Conservation (phyloP, 176 grass and related monocot species). For the Puya raimondii region DNA sequence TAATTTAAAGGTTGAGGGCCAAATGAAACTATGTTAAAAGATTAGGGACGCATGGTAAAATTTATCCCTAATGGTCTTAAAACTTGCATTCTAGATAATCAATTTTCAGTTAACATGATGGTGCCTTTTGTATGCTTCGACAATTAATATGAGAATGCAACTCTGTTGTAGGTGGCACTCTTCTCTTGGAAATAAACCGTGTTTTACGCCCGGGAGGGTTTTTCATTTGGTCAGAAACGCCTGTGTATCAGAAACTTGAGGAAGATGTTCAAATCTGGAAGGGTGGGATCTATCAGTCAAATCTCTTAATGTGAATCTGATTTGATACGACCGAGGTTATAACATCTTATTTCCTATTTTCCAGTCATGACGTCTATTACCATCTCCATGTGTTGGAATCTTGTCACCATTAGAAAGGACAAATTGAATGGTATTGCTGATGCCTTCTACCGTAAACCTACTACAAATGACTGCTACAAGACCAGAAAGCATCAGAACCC, state of each 20-base stretch:
- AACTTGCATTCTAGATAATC: neutral
- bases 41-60: too few species aligned
- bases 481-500: slow-evolving; percentile 43
- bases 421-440: slow-evolving; percentile 58
- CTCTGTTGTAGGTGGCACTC: slow-evolving; percentile 39
- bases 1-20: too few species aligned
- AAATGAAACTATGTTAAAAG: too few species aligned
- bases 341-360: neutral
- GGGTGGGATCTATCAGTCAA: slow-evolving; percentile 12
- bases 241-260: slow-evolving; percentile 88
- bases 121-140: neutral
- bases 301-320: neutral
- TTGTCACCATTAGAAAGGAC: slow-evolving; percentile 70
- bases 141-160: neutral
- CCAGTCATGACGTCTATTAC: slow-evolving; percentile 69
- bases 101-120: neutral
- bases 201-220: slow-evolving; percentile 78
- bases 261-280: slow-evolving; percentile 90
- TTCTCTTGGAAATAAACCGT: slow-evolving; percentile 84
- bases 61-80: too few species aligned
- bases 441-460: slow-evolving; percentile 88
- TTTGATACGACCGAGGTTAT: neutral
- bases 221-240: slow-evolving; percentile 96
- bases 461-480: slow-evolving; percentile 72
- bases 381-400: slow-evolving; percentile 91